Evolutionary conservation across 306 rosid genomes (phyloP).

Genomic region (Prinsepia uniflora): DNA sequence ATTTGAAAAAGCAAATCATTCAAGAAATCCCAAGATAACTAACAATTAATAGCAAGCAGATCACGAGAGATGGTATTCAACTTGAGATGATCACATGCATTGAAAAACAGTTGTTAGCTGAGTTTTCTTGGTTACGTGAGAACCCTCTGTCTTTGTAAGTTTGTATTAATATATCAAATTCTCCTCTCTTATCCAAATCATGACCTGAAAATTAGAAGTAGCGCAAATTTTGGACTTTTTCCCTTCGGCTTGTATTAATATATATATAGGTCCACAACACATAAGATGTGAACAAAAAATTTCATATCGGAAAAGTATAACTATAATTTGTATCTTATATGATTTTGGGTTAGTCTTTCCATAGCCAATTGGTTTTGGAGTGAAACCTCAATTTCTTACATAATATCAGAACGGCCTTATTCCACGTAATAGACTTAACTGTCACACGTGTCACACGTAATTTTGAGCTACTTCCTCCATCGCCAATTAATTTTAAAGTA

Average conservation of each 20-base stretch:
- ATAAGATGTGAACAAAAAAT: too few species aligned
- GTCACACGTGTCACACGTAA: too few species aligned
- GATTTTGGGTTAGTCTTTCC: too few species aligned
- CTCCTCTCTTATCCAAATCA: background rate
- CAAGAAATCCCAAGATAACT: background rate
- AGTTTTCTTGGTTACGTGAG: background rate
- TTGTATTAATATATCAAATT: constrained; percentile 1
- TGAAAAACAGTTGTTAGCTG: constrained; percentile 4
- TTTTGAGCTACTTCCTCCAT: too few species aligned
- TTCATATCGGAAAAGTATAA: too few species aligned
- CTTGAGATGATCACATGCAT: background rate
- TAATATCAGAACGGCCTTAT: too few species aligned
- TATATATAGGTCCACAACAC: too few species aligned
- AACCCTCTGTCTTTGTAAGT: background rate
- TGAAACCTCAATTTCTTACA: too few species aligned
- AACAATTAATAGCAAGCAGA: background rate
- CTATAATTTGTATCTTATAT: too few species aligned
- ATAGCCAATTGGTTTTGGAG: too few species aligned
- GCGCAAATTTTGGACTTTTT: background rate
- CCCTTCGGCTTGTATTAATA: constrained; percentile 1
- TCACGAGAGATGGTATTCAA: background rate
- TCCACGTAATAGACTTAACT: too few species aligned
- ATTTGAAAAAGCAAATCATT: background rate
- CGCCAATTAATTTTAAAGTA: too few species aligned
- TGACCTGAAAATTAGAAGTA: background rate